These are phyloP conservation scores for Syncephalastrum racemosum DNA, from an alignment of 371 early-diverging fungal genomes.

Conservation along the genomic window DNA sequence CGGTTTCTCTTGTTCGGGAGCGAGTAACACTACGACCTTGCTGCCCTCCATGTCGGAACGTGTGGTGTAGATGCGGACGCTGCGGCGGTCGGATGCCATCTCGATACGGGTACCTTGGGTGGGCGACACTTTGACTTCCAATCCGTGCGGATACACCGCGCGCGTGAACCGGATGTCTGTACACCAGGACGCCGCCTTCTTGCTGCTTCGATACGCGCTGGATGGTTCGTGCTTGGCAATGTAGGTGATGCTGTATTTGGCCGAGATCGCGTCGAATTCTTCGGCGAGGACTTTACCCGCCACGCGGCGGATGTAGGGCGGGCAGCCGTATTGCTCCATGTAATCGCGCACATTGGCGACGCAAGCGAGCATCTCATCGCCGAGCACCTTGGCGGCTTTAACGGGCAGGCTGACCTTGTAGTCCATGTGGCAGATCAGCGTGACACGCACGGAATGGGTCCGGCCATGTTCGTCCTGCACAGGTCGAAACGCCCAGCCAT, in stretches of 20 bases:
- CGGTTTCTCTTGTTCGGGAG: conserved; percentile 1
- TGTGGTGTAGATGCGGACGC: conserved; percentile 38
- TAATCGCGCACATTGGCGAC: conserved; percentile 39
- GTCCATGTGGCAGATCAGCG: conserved; percentile 58
- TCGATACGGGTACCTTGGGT: conserved; percentile 28
- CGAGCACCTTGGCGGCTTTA: conserved; percentile 31
- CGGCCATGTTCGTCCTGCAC: conserved; percentile 40
- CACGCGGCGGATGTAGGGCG: conserved; percentile 53
- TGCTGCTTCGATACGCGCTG: conserved; percentile 25
- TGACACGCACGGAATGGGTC: conserved; percentile 45
- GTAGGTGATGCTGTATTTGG: conserved; percentile 16
- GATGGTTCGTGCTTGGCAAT: conserved; percentile 47
- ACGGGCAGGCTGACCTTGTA: conserved; percentile 38
- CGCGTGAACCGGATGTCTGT: conserved; percentile 44
- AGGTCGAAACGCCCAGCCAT: conserved; percentile 62
- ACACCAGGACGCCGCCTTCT: conserved; percentile 26
- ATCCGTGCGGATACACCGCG: conserved; percentile 37
- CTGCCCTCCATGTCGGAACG: conserved; percentile 39
- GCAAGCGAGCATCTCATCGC: conserved; percentile 34
- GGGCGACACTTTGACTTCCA: conserved; percentile 38
- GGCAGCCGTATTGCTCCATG: conserved; percentile 49
- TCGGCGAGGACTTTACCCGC: conserved; percentile 46
- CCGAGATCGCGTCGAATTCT: conserved; percentile 26
- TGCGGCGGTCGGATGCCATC: conserved; percentile 22
- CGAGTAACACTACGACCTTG: conserved; percentile 29